phyloP scores from a whole-genome alignment of 352 stramenopile genomes.

The Lagenidium giganteum region DNA sequence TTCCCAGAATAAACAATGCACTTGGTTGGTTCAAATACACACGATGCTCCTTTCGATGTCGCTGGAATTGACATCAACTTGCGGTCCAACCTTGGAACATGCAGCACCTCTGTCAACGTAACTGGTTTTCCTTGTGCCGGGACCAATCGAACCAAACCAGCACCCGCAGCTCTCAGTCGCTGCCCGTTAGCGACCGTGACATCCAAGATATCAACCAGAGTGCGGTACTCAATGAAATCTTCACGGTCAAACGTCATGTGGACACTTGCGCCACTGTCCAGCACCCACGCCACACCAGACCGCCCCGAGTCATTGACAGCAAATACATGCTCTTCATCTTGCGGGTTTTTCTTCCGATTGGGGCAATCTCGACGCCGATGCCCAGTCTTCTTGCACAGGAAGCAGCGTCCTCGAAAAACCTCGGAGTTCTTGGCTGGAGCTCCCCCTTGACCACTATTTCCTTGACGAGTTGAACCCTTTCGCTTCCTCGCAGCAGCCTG shows the following conservation, averaged over 20 bases:
- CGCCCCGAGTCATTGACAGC: no score
- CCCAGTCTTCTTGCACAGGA: no score
- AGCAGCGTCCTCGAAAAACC: no score
- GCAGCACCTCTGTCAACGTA: constrained; percentile 16
- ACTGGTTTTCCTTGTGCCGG: background rate
- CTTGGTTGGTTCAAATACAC: background rate
- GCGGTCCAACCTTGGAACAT: constrained; percentile 12
- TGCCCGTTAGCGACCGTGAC: constrained; percentile 14
- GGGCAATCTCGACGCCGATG: no score
- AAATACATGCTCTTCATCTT: no score
- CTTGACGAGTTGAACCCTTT: no score
- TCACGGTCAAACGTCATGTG: constrained; percentile 13
- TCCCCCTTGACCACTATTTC: no score
- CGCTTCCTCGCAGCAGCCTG: no score
- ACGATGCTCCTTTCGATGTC: constrained; percentile 1
- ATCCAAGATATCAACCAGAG: background rate
- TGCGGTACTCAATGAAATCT: constrained; percentile 7
- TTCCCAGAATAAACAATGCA: constrained; percentile 1
- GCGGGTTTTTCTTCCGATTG: no score
- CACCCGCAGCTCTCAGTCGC: constrained; percentile 5
- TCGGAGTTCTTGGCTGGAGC: no score
- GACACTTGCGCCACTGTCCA: constrained; percentile 19
- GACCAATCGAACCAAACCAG: constrained; percentile 8
- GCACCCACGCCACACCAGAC: constrained; percentile 2
- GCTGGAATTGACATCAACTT: constrained; percentile 17